phyloP scores from a whole-genome alignment of 169 alveolate genomes.

The Eimeria maxima region DNA sequence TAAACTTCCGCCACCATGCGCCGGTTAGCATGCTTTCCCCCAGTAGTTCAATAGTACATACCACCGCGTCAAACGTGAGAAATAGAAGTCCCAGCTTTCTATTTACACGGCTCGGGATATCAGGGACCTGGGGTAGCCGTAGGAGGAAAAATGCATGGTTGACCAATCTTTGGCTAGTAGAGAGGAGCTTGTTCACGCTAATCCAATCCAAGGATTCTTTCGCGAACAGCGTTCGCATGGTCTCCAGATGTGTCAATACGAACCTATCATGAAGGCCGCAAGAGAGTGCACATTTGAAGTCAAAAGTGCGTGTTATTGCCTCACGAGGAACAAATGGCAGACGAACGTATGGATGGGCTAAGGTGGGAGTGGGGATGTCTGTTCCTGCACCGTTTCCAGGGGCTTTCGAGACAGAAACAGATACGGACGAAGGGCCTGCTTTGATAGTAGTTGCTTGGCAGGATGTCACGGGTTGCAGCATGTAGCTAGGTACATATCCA shows the following conservation, averaged over 20 bases:
- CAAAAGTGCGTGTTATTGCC: background rate
- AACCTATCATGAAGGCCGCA: background rate
- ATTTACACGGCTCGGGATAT: background rate
- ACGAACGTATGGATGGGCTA: constrained; percentile 9
- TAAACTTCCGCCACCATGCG: background rate
- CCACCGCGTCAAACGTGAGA: constrained; percentile 16
- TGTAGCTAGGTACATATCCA: background rate
- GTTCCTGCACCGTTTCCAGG: background rate
- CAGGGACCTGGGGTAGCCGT: background rate
- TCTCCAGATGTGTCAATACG: background rate
- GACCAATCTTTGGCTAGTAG: background rate
- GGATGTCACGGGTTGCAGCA: background rate
- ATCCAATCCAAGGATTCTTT: background rate
- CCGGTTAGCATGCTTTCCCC: background rate
- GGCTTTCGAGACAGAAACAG: background rate
- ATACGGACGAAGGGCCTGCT: background rate
- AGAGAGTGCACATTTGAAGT: background rate
- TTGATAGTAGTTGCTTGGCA: background rate
- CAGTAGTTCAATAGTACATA: background rate
- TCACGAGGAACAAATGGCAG: constrained; percentile 13
- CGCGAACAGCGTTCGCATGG: background rate
- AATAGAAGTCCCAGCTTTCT: background rate
- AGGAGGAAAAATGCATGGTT: background rate
- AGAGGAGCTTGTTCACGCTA: background rate
- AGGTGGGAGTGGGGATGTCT: background rate